These are phyloP conservation scores for Prunus salicina DNA, from an alignment of 306 rosid genomes.

Conservation along the genomic window DNA sequence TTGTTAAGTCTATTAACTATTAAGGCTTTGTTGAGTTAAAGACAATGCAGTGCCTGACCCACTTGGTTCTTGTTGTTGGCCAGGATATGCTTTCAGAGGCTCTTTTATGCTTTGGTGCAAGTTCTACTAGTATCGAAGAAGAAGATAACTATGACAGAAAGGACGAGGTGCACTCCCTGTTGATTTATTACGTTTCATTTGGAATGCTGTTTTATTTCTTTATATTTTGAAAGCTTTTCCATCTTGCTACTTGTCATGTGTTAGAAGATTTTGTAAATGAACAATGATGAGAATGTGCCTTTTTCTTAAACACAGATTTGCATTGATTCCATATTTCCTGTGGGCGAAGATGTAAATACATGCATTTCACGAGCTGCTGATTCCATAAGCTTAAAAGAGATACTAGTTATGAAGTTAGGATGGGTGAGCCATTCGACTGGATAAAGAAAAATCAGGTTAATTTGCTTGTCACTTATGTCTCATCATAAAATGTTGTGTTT, in stretches of 20 bases:
- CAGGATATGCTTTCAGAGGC: slow-evolving; percentile 84
- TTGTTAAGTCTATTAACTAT: not conserved
- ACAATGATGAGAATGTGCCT: not conserved
- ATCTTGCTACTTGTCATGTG: not conserved
- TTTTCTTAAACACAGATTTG: slow-evolving; percentile 47
- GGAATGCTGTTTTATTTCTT: not conserved
- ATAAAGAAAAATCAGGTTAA: slow-evolving; percentile 66
- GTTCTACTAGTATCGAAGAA: slow-evolving; percentile 58
- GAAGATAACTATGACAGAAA: slow-evolving; percentile 33
- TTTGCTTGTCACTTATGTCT: slow-evolving; percentile 10
- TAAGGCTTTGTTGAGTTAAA: not conserved
- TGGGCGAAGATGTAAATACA: slow-evolving; percentile 49
- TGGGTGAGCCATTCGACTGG: slow-evolving; percentile 71
- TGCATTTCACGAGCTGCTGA: slow-evolving; percentile 69
- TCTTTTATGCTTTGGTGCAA: slow-evolving; percentile 88
- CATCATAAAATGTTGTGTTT: not conserved
- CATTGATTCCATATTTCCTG: slow-evolving; percentile 61
- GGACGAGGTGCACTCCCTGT: slow-evolving; percentile 44
- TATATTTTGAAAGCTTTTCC: not conserved
- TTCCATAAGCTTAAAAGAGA: slow-evolving; percentile 81
- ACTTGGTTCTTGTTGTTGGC: slow-evolving; percentile 27
- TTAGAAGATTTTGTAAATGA: not conserved
- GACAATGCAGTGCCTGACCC: not conserved
- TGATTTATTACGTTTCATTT: not conserved
- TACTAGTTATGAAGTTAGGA: slow-evolving; percentile 54